phyloP scores from a whole-genome alignment of 345 rosid genomes.

The Acer saccharum region DNA sequence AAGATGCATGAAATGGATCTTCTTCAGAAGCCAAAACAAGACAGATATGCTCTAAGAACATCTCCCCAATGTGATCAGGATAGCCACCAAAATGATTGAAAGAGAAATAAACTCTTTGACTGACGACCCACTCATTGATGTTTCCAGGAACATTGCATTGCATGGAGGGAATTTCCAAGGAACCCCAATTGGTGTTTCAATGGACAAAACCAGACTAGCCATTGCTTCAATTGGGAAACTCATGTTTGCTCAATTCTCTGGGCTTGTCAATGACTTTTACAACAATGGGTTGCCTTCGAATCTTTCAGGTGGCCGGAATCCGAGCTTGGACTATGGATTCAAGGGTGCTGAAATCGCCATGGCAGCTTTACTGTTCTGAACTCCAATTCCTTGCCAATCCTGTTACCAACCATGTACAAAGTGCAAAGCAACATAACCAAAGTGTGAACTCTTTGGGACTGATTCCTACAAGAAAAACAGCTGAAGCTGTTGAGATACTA shows the following conservation, averaged over 20 bases:
- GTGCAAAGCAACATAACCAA: constrained; percentile 81
- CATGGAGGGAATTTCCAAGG: constrained; percentile 91
- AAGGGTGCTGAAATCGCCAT: constrained; percentile 85
- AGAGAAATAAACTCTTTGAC: constrained; percentile 80
- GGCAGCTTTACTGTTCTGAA: constrained; percentile 81
- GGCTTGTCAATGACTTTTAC: constrained; percentile 78
- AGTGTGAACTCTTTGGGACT: constrained; percentile 75
- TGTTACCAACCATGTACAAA: constrained; percentile 75
- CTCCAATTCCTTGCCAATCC: constrained; percentile 75
- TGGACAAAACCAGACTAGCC: constrained; percentile 74
- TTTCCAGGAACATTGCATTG: constrained; percentile 64
- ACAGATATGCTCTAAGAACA: constrained; percentile 71
- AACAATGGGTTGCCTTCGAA: constrained; percentile 81
- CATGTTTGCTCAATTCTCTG: constrained; percentile 77
- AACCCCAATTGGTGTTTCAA: constrained; percentile 86
- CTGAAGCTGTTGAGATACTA: constrained; percentile 58
- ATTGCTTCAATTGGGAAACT: constrained; percentile 73
- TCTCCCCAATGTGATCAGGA: constrained; percentile 70
- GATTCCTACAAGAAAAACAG: constrained; percentile 66
- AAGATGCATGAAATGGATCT: constrained; percentile 68
- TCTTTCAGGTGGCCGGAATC: constrained; percentile 56
- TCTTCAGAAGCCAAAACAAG: constrained; percentile 69
- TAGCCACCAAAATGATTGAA: constrained; percentile 68
- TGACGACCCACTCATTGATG: constrained; percentile 76
- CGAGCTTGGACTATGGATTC: constrained; percentile 79